Evolutionary conservation across 148 eudicot genomes (phyloP).

Genomic region (Spergularia bocconei): DNA sequence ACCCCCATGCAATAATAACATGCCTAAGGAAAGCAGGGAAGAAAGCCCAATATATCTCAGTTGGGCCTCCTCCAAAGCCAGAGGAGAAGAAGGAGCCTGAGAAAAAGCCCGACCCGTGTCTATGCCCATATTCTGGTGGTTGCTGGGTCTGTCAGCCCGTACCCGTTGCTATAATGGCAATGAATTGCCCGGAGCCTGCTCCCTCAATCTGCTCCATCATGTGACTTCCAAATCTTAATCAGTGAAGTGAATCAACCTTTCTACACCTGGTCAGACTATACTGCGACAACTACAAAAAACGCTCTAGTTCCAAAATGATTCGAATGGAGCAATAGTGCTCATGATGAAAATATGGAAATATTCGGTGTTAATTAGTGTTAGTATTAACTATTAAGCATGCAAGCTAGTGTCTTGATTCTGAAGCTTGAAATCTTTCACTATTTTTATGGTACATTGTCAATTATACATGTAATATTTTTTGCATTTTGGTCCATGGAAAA

Average conservation of each 20-base stretch:
- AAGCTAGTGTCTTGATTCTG: too few relatives aligned
- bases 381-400: too few relatives aligned
- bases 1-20: slow-evolving; percentile 47
- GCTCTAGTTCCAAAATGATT: too few relatives aligned
- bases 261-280: too few relatives aligned
- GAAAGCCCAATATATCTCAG: slow-evolving; percentile 35
- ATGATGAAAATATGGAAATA: too few relatives aligned
- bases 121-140: slow-evolving; percentile 5
- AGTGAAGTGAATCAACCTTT: background rate
- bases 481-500: too few relatives aligned
- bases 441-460: too few relatives aligned
- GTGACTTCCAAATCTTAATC: slow-evolving; percentile 19
- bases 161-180: slow-evolving; percentile 1
- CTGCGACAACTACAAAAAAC: too few relatives aligned
- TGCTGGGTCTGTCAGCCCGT: slow-evolving; percentile 14
- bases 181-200: slow-evolving; percentile 12
- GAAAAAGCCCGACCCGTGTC: background rate
- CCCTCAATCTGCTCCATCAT: slow-evolving; percentile 26
- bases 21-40: slow-evolving; percentile 45
- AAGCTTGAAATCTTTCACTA: too few relatives aligned
- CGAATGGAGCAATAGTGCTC: too few relatives aligned
- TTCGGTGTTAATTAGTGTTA: too few relatives aligned
- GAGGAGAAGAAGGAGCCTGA: slow-evolving; percentile 35
- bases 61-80: slow-evolving; percentile 56
- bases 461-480: too few relatives aligned